Base-by-base conservation (phyloP, 371 early-diverging fungal genomes). In the Sporodiniella umbellata region DNA sequence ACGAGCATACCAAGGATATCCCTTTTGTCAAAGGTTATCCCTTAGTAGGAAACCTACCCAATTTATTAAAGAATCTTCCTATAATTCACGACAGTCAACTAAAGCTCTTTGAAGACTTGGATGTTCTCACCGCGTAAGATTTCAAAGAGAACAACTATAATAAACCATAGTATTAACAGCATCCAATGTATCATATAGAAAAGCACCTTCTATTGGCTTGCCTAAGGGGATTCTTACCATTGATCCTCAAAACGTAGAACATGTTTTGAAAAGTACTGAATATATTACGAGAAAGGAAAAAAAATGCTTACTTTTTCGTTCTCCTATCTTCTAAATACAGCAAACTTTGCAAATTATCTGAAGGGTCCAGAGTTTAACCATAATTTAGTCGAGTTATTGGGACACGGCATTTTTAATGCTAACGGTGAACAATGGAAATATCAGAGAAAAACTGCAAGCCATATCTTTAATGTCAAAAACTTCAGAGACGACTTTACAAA, bases 381-480 rank as follows among this genome's bases (percentile, higher is more conserved):
- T 18, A 47, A 62, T 8, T 56, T 57, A 25, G 37, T 45, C 18
- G 60, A 67, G 6, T 37, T 75, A 1, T 59, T 75, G 8, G 75
- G 75, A 0, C 47, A 67, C 39, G 78, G 78, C 15, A 75, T 75
- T 40, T 76, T 76, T 31, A 68, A 68, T 50, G 65, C 71, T 21
- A 63, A 70, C 33, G 70, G 70, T 4, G 62, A 73, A 52, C 49
- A 54, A 22, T 73, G 74, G 74, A 56, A 52, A 19, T 51, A 46
- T 18, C 74, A 68, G 42, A 46, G 68, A 22, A 70, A 70, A 42
- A 56, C 57, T 12, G 75, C 80, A 0, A 62, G 68, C 22, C 60
- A 78, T 43, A 75, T 80, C 45, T 80, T 80, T 28, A 69, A 65
- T 22, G 68, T 66, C 46, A 72, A 72, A 44, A 78, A 76, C 19